Conservation (phyloP, 768 basidiomycete species). For the Pulveroboletus sp. region DNA sequence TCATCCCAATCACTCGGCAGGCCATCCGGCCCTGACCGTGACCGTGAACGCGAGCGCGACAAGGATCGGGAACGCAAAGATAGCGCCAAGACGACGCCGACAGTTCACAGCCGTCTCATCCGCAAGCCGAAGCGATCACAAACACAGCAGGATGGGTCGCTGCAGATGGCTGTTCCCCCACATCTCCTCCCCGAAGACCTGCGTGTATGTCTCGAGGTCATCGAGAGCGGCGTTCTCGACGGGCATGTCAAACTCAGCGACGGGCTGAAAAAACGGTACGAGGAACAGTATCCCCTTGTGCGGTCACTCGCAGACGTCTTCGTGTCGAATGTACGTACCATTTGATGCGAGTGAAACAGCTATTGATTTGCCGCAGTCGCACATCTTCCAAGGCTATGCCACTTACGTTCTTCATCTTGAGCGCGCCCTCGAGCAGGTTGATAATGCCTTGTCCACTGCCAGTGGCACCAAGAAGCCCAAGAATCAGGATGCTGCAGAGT, state of each 20-base stretch:
- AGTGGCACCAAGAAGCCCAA: conserved; percentile 71
- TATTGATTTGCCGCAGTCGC: conserved; percentile 55
- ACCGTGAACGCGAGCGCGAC: conserved; percentile 34
- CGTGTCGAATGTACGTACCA: conserved; percentile 76
- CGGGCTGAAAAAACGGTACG: conserved; percentile 85
- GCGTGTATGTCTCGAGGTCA: conserved; percentile 79
- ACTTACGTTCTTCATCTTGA: conserved; percentile 94
- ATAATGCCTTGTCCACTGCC: conserved; percentile 66
- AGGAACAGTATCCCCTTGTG: conserved; percentile 94
- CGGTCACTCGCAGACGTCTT: conserved; percentile 95
- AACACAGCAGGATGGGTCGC: conserved; percentile 44
- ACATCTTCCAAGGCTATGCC: conserved; percentile 91
- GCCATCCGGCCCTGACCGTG: conserved; percentile 55
- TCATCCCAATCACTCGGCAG: conserved; percentile 78
- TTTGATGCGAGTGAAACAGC: conserved; percentile 5
- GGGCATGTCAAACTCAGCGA: conserved; percentile 87
- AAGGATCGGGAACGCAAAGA: conserved; percentile 51
- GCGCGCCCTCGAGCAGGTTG: conserved; percentile 83
- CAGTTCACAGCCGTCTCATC: conserved; percentile 46
- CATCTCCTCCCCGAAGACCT: conserved; percentile 87
- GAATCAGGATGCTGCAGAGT: conserved; percentile 77
- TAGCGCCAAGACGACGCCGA: conserved; percentile 35
- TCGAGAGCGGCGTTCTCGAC: conserved; percentile 82
- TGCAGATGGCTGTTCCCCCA: conserved; percentile 58
- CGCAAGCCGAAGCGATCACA: conserved; percentile 70